A percentile compares a stretch with the other conserved stretches of the same genome.
Conservation (phyloP, 164 flowering plant species). For the Santalum album region DNA sequence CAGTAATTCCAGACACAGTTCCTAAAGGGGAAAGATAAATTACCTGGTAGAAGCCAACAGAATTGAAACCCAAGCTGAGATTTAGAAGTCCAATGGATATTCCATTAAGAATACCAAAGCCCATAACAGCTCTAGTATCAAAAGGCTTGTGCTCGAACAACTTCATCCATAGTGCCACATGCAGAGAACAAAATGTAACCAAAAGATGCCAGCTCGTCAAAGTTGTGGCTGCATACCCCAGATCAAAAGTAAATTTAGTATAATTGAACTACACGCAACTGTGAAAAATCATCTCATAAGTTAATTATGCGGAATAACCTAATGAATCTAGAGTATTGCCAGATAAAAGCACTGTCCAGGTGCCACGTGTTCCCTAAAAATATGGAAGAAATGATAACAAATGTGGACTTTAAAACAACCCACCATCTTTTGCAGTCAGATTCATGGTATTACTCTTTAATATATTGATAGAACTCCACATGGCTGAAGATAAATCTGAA, state of each 20-base stretch:
- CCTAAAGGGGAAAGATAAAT: not conserved
- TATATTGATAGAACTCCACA: too few species aligned
- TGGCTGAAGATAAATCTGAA: too few species aligned
- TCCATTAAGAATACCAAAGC: slow-evolving; percentile 55
- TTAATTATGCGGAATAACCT: too few species aligned
- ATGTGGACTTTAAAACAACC: too few species aligned
- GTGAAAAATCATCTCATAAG: too few species aligned
- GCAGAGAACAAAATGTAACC: slow-evolving; percentile 95
- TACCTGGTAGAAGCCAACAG: slow-evolving; percentile 98
- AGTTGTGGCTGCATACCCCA: slow-evolving; percentile 63
- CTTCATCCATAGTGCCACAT: slow-evolving; percentile 79
- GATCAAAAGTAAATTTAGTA: not conserved
- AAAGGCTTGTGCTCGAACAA: slow-evolving; percentile 90
- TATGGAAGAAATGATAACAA: too few species aligned
- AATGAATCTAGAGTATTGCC: too few species aligned
- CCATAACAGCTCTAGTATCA: slow-evolving; percentile 73
- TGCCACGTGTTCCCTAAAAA: too few species aligned
- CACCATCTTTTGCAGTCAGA: too few species aligned
- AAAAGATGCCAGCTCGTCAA: slow-evolving; percentile 98
- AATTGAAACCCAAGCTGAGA: slow-evolving; percentile 90
- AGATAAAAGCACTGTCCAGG: too few species aligned
- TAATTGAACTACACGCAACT: too few species aligned
- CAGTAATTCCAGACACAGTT: not conserved
- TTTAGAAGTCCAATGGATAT: slow-evolving; percentile 1
- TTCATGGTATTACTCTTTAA: too few species aligned